Percentiles rank a stretch among this genome's conserved stretches.
phyloP scores from a whole-genome alignment of 148 eudicot genomes.

The Oxyria digyna region DNA sequence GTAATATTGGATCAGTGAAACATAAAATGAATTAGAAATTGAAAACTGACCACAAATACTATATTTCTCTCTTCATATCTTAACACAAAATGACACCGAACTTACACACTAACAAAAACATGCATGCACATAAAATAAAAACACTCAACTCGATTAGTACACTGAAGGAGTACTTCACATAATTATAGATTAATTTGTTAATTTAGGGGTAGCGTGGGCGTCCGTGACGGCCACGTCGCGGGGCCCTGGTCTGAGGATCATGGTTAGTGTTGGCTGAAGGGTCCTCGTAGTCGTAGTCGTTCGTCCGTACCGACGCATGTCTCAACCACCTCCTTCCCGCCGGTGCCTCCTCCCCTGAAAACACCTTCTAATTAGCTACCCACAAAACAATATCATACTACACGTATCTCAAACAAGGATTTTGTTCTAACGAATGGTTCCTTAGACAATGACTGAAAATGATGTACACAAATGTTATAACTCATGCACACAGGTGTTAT shows the following conservation, averaged over 20 bases:
- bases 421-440: too few relatives aligned
- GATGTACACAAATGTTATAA: too few relatives aligned
- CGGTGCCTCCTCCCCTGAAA: conserved; percentile 1
- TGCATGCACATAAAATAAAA: neutral
- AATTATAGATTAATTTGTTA: neutral
- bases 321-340: conserved; percentile 5
- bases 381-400: too few relatives aligned
- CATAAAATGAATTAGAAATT: too few relatives aligned
- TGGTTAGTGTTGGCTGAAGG: conserved; percentile 5
- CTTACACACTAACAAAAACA: neutral
- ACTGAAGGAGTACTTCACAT: neutral
- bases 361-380: too few relatives aligned
- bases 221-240: neutral
- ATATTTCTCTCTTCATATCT: neutral
- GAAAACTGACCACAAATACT: too few relatives aligned
- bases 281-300: conserved; percentile 10
- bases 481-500: too few relatives aligned
- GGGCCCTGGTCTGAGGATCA: conserved; percentile 3
- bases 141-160: neutral
- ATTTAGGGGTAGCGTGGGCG: neutral
- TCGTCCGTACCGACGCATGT: neutral
- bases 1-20: too few relatives aligned
- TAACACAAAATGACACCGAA: neutral
- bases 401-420: too few relatives aligned
- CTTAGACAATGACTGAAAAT: too few relatives aligned